Evolutionary conservation across 2,329 filamentous ascomycete species (phyloP).

Genomic region (Lasiodiplodia citricola): DNA sequence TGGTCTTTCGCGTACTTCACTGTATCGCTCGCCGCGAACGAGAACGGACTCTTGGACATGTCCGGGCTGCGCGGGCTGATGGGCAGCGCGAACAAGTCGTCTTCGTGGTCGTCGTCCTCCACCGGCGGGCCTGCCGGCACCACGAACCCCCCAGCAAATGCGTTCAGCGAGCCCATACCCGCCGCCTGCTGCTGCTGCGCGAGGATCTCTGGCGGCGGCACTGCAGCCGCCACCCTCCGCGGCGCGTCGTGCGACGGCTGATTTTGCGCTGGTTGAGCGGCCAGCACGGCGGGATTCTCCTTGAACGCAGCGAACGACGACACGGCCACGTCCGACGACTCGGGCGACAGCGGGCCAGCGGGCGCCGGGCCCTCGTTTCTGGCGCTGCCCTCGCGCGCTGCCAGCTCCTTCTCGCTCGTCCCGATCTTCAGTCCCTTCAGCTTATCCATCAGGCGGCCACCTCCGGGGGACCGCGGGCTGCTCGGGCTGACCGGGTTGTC

Average conservation of each 20-base stretch:
- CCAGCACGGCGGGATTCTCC: slow-evolving; percentile 47
- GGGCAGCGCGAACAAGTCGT: slow-evolving; percentile 85
- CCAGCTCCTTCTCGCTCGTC: slow-evolving; percentile 71
- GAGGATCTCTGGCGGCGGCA: slow-evolving; percentile 45
- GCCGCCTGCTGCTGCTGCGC: slow-evolving; percentile 40
- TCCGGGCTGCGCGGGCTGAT: slow-evolving; percentile 87
- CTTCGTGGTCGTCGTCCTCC: slow-evolving; percentile 65
- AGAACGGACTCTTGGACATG: slow-evolving; percentile 83
- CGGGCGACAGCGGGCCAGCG: slow-evolving; percentile 63
- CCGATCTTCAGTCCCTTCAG: slow-evolving; percentile 78
- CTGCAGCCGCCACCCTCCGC: slow-evolving; percentile 41
- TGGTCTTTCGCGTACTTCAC: slow-evolving; percentile 40
- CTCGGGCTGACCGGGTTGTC: slow-evolving; percentile 58
- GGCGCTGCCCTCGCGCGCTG: slow-evolving; percentile 43
- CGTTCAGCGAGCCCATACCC: slow-evolving; percentile 53
- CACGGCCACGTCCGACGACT: slow-evolving; percentile 67
- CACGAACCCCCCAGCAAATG: slow-evolving; percentile 42
- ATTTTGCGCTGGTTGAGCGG: slow-evolving; percentile 44
- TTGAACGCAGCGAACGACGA: slow-evolving; percentile 66
- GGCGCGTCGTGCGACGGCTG: slow-evolving; percentile 31
- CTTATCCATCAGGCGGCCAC: slow-evolving; percentile 78
- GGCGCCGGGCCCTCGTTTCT: slow-evolving; percentile 34
- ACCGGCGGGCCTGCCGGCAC: slow-evolving; percentile 38
- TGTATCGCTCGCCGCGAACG: slow-evolving; percentile 52
- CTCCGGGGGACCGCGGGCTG: slow-evolving; percentile 65